These are phyloP conservation scores for Heritiera littoralis DNA, from an alignment of 345 rosid genomes.

Conservation along the genomic window DNA sequence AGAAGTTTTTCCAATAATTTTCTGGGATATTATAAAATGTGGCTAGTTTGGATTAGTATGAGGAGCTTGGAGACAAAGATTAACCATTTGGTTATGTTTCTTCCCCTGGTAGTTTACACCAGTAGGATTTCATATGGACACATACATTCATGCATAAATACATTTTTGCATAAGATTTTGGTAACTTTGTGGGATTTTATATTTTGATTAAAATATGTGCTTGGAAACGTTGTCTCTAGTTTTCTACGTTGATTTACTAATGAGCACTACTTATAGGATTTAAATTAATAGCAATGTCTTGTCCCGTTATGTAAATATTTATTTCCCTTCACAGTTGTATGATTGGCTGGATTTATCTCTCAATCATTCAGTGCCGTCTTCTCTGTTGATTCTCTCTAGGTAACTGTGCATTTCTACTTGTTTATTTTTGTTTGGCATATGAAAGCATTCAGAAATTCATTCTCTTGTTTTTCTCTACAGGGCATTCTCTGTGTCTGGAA, in stretches of 20 bases:
- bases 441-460: conserved; percentile 9
- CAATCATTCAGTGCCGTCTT: conserved; percentile 85
- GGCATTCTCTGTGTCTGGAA: conserved; percentile 87
- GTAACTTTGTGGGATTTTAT: neutral
- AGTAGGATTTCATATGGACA: conserved; percentile 1
- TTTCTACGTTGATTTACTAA: neutral
- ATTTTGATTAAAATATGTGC: neutral
- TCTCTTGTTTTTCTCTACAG: conserved; percentile 38
- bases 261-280: neutral
- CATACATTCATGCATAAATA: neutral
- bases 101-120: neutral
- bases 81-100: conserved; percentile 5
- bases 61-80: neutral
- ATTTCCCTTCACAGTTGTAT: conserved; percentile 55
- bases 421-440: conserved; percentile 20
- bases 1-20: neutral
- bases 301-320: conserved; percentile 19
- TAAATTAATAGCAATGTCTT: conserved; percentile 10
- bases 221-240: neutral
- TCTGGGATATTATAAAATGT: neutral
- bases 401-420: conserved; percentile 31
- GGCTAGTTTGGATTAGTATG: neutral
- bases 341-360: conserved; percentile 98
- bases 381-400: conserved; percentile 93
- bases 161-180: neutral